A percentile compares a stretch with the other conserved stretches of the same genome.
phyloP scores from a whole-genome alignment of 306 rosid genomes.

The Benincasa hispida region DNA sequence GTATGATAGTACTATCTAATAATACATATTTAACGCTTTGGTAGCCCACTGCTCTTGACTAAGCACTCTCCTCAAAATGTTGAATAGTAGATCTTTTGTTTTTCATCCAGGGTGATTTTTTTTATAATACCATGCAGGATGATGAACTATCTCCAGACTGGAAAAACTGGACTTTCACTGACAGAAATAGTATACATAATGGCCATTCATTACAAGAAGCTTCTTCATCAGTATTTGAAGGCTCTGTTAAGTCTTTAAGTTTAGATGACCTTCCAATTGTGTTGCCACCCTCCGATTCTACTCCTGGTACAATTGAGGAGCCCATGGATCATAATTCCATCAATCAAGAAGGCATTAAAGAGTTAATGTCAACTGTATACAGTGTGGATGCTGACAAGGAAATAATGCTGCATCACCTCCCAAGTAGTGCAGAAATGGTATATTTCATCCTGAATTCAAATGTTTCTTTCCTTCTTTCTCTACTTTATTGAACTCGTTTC shows the following conservation, averaged over 20 bases:
- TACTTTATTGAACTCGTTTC: not conserved
- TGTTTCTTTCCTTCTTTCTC: not conserved
- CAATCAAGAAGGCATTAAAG: constrained; percentile 19
- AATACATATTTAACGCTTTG: not conserved
- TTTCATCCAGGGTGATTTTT: constrained; percentile 2
- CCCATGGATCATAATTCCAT: constrained; percentile 23
- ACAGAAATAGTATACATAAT: constrained; percentile 9
- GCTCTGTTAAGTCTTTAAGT: constrained; percentile 44
- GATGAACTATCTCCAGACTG: constrained; percentile 34
- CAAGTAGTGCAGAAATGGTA: constrained; percentile 30
- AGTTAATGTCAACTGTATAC: constrained; percentile 16
- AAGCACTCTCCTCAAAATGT: not conserved
- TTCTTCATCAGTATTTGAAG: constrained; percentile 23
- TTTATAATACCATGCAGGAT: constrained; percentile 39
- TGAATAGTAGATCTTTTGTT: not conserved
- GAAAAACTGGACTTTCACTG: constrained; percentile 54
- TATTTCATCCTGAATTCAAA: constrained; percentile 9
- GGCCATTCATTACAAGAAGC: constrained; percentile 16
- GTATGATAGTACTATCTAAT: not conserved
- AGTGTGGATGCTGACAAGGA: constrained; percentile 16
- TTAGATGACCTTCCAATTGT: constrained; percentile 31
- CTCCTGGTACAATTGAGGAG: constrained; percentile 12
- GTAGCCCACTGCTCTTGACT: not conserved
- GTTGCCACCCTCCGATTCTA: constrained; percentile 12
- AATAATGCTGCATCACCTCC: constrained; percentile 4